These are phyloP conservation scores for Fusarium musae DNA, from an alignment of 2,329 filamentous ascomycete species.

Conservation along the genomic window DNA sequence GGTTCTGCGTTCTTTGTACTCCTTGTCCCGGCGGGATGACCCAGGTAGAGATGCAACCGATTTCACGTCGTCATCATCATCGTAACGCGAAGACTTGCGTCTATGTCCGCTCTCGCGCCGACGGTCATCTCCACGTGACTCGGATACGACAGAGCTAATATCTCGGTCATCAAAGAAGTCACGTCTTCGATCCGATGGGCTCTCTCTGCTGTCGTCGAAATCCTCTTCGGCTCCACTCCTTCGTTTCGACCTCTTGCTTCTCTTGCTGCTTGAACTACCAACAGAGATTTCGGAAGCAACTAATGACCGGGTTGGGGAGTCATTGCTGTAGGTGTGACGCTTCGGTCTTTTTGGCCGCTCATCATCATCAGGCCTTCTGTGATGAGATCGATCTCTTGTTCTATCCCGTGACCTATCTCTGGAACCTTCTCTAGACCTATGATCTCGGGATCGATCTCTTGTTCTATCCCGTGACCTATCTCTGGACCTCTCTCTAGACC, in stretches of 20 bases:
- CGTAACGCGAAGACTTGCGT: constrained; percentile 51
- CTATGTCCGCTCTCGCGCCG: constrained; percentile 50
- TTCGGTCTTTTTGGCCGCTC: constrained; percentile 52
- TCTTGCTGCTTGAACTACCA: constrained; percentile 52
- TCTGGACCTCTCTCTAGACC: constrained; percentile 7
- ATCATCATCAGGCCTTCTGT: constrained; percentile 46
- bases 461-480: constrained; percentile 11
- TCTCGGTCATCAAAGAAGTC: constrained; percentile 59
- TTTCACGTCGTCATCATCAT: constrained; percentile 61
- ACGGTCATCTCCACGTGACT: constrained; percentile 50
- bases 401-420: constrained; percentile 12
- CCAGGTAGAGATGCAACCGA: constrained; percentile 55
- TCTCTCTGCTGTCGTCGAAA: constrained; percentile 48
- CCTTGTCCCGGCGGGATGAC: constrained; percentile 50
- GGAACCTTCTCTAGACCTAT: background rate
- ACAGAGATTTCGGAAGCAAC: constrained; percentile 53
- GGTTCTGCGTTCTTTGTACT: constrained; percentile 44
- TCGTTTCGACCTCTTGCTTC: constrained; percentile 54
- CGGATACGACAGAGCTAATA: constrained; percentile 62
- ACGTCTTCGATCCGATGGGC: constrained; percentile 53
- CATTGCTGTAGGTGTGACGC: constrained; percentile 46
- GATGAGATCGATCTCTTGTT: constrained; percentile 27
- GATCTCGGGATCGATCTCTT: constrained; percentile 14
- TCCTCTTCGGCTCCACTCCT: constrained; percentile 52
- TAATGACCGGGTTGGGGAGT: constrained; percentile 49